Percentiles rank a stretch among this genome's conserved stretches.
phyloP scores from a whole-genome alignment of 1,284 basidiomycete species.

The Ustilago hordei region DNA sequence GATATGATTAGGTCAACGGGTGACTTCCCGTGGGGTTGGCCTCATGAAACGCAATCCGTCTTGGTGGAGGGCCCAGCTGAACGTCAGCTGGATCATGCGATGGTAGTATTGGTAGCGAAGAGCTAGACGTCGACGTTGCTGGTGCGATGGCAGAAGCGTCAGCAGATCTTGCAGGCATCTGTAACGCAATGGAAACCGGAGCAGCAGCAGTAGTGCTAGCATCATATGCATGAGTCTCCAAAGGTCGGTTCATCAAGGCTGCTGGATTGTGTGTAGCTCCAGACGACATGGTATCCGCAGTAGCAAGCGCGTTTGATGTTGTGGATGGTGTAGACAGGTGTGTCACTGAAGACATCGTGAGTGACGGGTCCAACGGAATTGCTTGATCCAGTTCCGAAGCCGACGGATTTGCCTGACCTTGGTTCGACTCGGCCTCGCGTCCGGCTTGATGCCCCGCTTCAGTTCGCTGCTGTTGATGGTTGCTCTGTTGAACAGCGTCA shows the following conservation, averaged over 20 bases:
- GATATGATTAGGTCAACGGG: neutral
- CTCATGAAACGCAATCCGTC: constrained; percentile 41
- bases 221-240: neutral
- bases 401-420: constrained; percentile 3
- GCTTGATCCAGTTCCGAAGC: constrained; percentile 11
- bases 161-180: neutral
- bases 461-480: neutral
- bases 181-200: neutral
- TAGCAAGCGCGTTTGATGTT: neutral
- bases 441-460: neutral
- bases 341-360: neutral
- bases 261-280: neutral
- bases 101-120: neutral
- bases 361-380: constrained; percentile 23
- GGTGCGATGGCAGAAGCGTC: neutral
- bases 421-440: neutral
- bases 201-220: neutral
- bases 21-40: constrained; percentile 3
- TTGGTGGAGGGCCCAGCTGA: constrained; percentile 16
- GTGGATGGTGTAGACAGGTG: neutral
- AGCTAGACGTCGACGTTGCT: neutral
- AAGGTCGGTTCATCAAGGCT: neutral
- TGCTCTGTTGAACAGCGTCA: neutral
- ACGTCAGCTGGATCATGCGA: neutral
- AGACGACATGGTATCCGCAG: neutral